These are phyloP conservation scores for Penicillium vulpinum DNA, from an alignment of 2,329 filamentous ascomycete genomes.

Conservation along the genomic window DNA sequence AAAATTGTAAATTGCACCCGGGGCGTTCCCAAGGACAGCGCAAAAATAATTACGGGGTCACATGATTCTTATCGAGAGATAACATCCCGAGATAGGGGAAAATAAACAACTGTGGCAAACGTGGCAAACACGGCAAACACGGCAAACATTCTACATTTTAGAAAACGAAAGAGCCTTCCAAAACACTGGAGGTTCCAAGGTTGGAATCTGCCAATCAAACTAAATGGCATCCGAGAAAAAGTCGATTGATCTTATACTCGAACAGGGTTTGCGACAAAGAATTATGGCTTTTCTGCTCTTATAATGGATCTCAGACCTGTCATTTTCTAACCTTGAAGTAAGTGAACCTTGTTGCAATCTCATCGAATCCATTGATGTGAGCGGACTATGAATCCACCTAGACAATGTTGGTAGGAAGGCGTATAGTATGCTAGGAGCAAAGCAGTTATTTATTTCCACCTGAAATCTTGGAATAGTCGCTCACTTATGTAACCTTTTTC, in stretches of 20 bases:
- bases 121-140: not conserved
- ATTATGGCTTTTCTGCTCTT: not conserved
- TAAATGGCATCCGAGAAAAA: not conserved
- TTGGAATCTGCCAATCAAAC: not conserved
- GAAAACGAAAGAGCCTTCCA: too few species aligned
- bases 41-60: conserved; percentile 26
- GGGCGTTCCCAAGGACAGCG: conserved; percentile 17
- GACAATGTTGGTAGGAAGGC: not conserved
- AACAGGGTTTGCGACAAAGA: not conserved
- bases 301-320: not conserved
- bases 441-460: not conserved
- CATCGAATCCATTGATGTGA: not conserved
- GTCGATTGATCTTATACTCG: not conserved
- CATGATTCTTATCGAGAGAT: conserved; percentile 26
- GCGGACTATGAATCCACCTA: not conserved
- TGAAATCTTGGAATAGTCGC: too few species aligned
- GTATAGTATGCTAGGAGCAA: not conserved
- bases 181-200: too few species aligned
- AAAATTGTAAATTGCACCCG: conserved; percentile 7
- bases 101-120: conserved; percentile 3
- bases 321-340: not conserved
- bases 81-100: conserved; percentile 1
- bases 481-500: not conserved
- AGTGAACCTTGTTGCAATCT: not conserved
- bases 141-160: not conserved